These are phyloP conservation scores for Epichloe uncinata DNA, from an alignment of 2,329 filamentous ascomycete species.

Conservation along the genomic window DNA sequence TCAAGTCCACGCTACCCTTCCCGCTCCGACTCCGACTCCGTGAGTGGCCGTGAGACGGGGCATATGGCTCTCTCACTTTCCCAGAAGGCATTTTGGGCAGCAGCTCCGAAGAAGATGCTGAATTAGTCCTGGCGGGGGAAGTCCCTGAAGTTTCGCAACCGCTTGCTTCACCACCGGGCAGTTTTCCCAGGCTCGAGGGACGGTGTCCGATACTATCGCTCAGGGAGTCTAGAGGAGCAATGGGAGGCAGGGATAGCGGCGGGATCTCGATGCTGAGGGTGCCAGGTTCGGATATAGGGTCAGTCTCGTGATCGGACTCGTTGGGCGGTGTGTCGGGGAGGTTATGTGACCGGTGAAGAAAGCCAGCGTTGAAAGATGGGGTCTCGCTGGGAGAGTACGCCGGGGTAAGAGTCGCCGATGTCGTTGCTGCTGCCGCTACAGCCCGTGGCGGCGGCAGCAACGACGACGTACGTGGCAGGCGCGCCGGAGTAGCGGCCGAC, in stretches of 20 bases:
- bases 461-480: slow-evolving; percentile 29
- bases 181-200: slow-evolving; percentile 3
- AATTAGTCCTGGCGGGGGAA: slow-evolving; percentile 6
- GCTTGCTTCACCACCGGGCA: slow-evolving; percentile 6
- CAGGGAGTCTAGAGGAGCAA: slow-evolving; percentile 13
- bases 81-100: slow-evolving; percentile 18
- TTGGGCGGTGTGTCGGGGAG: slow-evolving; percentile 5
- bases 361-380: not conserved
- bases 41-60: slow-evolving; percentile 16
- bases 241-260: slow-evolving; percentile 12
- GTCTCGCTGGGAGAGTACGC: slow-evolving; percentile 2
- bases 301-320: slow-evolving; percentile 1
- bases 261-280: not conserved
- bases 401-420: slow-evolving; percentile 3
- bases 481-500: slow-evolving; percentile 17
- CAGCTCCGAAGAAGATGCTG: slow-evolving; percentile 1
- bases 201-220: slow-evolving; percentile 5
- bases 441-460: slow-evolving; percentile 26
- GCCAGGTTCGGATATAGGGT: not conserved
- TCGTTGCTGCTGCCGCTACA: slow-evolving; percentile 8
- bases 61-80: slow-evolving; percentile 16
- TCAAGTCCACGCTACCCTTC: slow-evolving; percentile 19
- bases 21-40: slow-evolving; percentile 20
- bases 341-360: not conserved
- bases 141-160: slow-evolving; percentile 8